phyloP scores from a whole-genome alignment of 2,329 filamentous ascomycete species.

The Scedosporium boydii region DNA sequence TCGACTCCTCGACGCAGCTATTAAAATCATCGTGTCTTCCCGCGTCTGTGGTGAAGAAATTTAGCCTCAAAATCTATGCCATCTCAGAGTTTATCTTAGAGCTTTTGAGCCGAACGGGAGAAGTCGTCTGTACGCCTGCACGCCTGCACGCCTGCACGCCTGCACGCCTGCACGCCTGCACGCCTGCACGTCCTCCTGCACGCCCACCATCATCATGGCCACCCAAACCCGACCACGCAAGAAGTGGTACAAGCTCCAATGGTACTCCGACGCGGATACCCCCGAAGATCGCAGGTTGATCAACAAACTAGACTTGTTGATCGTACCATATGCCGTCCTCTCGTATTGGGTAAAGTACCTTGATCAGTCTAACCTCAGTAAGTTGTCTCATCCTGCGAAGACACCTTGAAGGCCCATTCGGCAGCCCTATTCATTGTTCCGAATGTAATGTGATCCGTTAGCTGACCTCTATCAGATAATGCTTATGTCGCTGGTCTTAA shows the following conservation, averaged over 20 bases:
- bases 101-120: background rate
- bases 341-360: slow-evolving; percentile 18
- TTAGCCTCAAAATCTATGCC: background rate
- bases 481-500: slow-evolving; percentile 45
- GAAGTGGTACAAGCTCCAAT: slow-evolving; percentile 19
- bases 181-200: background rate
- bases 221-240: background rate
- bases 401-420: too few relatives aligned
- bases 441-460: background rate
- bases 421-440: background rate
- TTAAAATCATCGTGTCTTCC: background rate
- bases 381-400: background rate
- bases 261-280: slow-evolving; percentile 39
- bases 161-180: background rate
- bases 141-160: background rate
- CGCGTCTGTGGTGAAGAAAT: background rate
- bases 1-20: too few relatives aligned
- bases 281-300: slow-evolving; percentile 28
- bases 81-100: background rate
- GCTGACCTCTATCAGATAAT: slow-evolving; percentile 20
- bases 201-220: background rate
- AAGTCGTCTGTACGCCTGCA: background rate
- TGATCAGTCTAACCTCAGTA: slow-evolving; percentile 17
- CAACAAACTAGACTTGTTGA: slow-evolving; percentile 45
- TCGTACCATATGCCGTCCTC: slow-evolving; percentile 19